Evolutionary conservation across 1,284 basidiomycete genomes (phyloP), one percentile per base, ranked within the genome.

Genomic region (Cutaneotrichosporon cavernicola): DNA sequence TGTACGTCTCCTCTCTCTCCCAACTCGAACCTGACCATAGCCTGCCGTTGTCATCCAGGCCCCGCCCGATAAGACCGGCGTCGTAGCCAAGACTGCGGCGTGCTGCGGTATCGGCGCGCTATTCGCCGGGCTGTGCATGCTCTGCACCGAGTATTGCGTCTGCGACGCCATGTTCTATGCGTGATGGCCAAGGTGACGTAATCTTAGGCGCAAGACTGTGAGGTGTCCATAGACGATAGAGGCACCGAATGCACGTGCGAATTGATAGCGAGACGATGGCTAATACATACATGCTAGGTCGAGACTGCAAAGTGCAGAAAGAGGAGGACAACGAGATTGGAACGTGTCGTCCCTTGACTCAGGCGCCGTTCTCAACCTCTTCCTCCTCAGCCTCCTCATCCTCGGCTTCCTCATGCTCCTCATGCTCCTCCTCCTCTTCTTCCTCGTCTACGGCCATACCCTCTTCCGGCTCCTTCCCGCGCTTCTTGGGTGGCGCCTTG

Each of bases 281-380:
- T 50, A 10, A 50, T n/a, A 43, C 40, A 43, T 43, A 13, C 40
- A 43, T 18, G 14, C 40, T 18, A 13, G 11, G 11, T 13, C 40
- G 14, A 5, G 14, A 43, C 40, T 13, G 14, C 13, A 13, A 36
- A 4, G 9, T 5, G 36, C 36, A 36, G 36, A 9, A 36, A 36
- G 36, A 13, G 36, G 26, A 26, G 26, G 26, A 9, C 2, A 36
- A 36, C 36, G 36, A 13, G 36, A 36, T 46, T 2, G 43, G 18
- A 5, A 18, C 18, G 43, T 9, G 86, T 90, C 22, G 70, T 78
- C 13, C 84, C 86, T 60, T 71, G 62, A 13, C 55, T 38, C 36
- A 21, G n/a, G 18, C 56, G 7, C 21, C 56, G 40, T 30, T 57
- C 34, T 59, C 58, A 18, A 14, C 63, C 53, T 61, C 67, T 18